Base-by-base conservation (phyloP, 2,329 filamentous ascomycete genomes). In the Cercospora sp. region DNA sequence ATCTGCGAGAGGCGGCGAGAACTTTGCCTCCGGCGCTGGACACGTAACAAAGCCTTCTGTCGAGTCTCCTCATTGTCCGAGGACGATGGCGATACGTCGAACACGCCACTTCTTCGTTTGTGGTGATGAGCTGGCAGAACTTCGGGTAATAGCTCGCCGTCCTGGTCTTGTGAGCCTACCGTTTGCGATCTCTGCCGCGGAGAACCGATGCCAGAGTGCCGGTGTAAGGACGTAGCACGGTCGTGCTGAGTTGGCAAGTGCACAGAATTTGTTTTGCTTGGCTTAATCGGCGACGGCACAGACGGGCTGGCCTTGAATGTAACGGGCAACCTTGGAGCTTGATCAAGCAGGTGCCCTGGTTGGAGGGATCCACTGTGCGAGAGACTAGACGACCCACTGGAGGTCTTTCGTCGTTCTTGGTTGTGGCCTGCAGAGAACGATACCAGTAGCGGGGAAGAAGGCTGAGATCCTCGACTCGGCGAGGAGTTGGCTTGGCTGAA, bases 31-130 rank as follows among this genome's bases (percentile, higher is more conserved):
- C 94, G 90, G 39, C 94, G 87, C 77, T 99, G 95, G 3, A 99
- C 94, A 62, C 96, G 92, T 53, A 99, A 86, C 10, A 98, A 84
- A 60, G 91, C 93, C 77, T 94, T 97, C 7, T 94, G 91, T 75
- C 96, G 92, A 55, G 94, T 91, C 60, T 96, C 93, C 80, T 99
- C 95, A 68, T 96, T 99, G 77, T 99, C 95, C 0, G 95, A 99
- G 0, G 94, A 98, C 0, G 95, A 98, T 3, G 95, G 95, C 2
- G 95, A 99, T 81, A 97, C 91, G 78, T 98, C 94, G 74, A 98
- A 93, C 2, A 97, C 91, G 75, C 97, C 95, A 77, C 94, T 98
- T 73, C 93, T 88, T 45, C 95, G 90, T 79, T 97, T 97, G 75
- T 94, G 89, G 76, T 97, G 94, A 31, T 81, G 82, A 12, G 84